Evolutionary conservation across 441 rosid genomes (phyloP).

Genomic region (Adansonia madagascariensis): DNA sequence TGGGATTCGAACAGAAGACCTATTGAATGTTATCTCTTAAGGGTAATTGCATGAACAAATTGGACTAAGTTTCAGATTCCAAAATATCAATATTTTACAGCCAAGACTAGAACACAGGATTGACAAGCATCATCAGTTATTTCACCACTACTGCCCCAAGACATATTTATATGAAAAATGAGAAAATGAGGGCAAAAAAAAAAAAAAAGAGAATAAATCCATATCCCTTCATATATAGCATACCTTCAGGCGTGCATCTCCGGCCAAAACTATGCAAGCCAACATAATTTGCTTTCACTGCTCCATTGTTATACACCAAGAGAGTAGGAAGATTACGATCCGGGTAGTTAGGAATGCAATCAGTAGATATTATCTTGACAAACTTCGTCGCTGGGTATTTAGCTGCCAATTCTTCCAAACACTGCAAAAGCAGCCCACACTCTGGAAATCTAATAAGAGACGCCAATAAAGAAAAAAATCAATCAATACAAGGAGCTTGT

Average conservation of each 20-base stretch:
- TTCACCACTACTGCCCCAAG: not conserved
- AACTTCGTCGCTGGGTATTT: slow-evolving; percentile 92
- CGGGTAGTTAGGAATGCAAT: slow-evolving; percentile 95
- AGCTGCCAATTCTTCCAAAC: slow-evolving; percentile 82
- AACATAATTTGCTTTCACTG: slow-evolving; percentile 87
- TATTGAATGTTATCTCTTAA: not conserved
- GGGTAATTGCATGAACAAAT: not conserved
- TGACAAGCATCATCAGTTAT: not conserved
- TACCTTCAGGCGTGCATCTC: slow-evolving; percentile 95
- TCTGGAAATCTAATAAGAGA: slow-evolving; percentile 54
- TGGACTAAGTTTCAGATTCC: not conserved
- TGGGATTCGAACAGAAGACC: not conserved
- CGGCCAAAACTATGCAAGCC: slow-evolving; percentile 86
- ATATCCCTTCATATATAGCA: slow-evolving; percentile 16
- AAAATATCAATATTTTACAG: not conserved
- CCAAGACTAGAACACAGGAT: slow-evolving; percentile 1
- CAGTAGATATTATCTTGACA: slow-evolving; percentile 92
- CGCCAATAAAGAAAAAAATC: not conserved
- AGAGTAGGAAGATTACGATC: slow-evolving; percentile 92
- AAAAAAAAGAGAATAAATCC: not conserved
- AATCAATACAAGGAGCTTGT: not conserved
- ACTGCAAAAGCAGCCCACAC: slow-evolving; percentile 73
- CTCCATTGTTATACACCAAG: slow-evolving; percentile 84
- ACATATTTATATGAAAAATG: not conserved
- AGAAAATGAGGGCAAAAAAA: not conserved